Percentiles rank a stretch among this genome's conserved stretches.
Evolutionary conservation across 2,329 filamentous ascomycete species (phyloP).

Genomic region (Emergomyces pasteurianus): DNA sequence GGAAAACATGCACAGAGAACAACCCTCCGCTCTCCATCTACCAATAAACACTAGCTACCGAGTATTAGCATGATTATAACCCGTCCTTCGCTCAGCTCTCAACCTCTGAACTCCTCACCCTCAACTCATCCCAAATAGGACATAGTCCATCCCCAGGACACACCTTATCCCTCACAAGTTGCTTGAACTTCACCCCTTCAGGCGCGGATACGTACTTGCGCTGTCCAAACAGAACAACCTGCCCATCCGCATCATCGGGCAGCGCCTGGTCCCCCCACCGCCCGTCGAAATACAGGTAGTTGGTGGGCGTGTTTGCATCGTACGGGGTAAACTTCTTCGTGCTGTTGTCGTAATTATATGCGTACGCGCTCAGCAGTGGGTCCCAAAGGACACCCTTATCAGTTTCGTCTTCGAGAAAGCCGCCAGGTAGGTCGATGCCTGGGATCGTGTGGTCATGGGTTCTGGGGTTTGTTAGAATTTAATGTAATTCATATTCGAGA

Average conservation of each 20-base stretch:
- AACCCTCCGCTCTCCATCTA: too few species aligned
- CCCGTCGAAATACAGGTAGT: conserved; percentile 46
- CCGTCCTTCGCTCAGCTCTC: neutral
- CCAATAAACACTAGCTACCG: neutral
- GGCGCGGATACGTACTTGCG: conserved; percentile 47
- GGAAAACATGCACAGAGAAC: too few species aligned
- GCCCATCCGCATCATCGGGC: conserved; percentile 35
- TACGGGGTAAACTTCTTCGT: conserved; percentile 38
- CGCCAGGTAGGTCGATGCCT: conserved; percentile 43
- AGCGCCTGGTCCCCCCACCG: conserved; percentile 53
- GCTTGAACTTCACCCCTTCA: conserved; percentile 50
- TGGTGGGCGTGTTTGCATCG: conserved; percentile 35
- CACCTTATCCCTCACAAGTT: conserved; percentile 42
- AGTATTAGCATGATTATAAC: neutral
- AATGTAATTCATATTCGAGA: neutral
- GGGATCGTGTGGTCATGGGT: conserved; percentile 54
- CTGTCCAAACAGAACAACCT: conserved; percentile 36
- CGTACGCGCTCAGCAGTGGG: conserved; percentile 43
- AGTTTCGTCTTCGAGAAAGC: conserved; percentile 44
- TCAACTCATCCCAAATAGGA: conserved; percentile 29
- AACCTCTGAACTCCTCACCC: conserved; percentile 2
- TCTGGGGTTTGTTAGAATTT: conserved; percentile 18
- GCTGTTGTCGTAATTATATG: conserved; percentile 40
- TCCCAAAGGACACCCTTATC: conserved; percentile 49
- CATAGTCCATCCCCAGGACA: conserved; percentile 42